These are phyloP conservation scores for Termitomyces sp. DNA, from an alignment of 768 basidiomycete species.

Conservation along the genomic window DNA sequence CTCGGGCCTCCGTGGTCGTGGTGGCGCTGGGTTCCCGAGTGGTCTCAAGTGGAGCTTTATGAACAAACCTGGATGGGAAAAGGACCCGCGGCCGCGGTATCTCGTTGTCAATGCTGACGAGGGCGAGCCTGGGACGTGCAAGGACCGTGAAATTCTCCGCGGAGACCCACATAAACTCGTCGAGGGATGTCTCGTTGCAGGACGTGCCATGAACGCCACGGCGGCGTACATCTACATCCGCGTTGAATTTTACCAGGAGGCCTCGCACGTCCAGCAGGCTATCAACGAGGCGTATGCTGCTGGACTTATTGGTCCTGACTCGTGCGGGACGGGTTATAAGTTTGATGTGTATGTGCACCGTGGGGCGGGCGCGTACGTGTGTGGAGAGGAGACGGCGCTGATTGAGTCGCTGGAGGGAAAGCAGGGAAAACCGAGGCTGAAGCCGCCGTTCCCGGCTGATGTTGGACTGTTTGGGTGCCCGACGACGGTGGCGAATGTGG, in stretches of 20 bases:
- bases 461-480: conserved; percentile 98
- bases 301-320: conserved; percentile 84
- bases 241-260: conserved; percentile 97
- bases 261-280: conserved; percentile 89
- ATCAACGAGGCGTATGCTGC: conserved; percentile 92
- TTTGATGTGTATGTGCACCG: conserved; percentile 99
- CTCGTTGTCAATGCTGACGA: conserved; percentile 98
- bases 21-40: conserved; percentile 95
- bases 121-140: conserved; percentile 98
- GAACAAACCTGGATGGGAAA: conserved; percentile 99
- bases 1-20: conserved; percentile 91
- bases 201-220: conserved; percentile 93
- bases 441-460: conserved; percentile 98
- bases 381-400: conserved; percentile 96
- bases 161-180: conserved; percentile 98
- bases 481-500: conserved; percentile 96
- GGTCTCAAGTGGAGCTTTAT: conserved; percentile 98
- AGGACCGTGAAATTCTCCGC: conserved; percentile 96
- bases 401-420: conserved; percentile 98
- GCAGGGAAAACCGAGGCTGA: conserved; percentile 95
- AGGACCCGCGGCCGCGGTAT: conserved; percentile 91
- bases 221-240: conserved; percentile 99
- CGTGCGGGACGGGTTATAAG: conserved; percentile 88
- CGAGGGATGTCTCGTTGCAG: conserved; percentile 96
- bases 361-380: conserved; percentile 97